These are phyloP conservation scores for Peronosclerospora sorghi DNA, from an alignment of 352 stramenopile species.

Conservation along the genomic window DNA sequence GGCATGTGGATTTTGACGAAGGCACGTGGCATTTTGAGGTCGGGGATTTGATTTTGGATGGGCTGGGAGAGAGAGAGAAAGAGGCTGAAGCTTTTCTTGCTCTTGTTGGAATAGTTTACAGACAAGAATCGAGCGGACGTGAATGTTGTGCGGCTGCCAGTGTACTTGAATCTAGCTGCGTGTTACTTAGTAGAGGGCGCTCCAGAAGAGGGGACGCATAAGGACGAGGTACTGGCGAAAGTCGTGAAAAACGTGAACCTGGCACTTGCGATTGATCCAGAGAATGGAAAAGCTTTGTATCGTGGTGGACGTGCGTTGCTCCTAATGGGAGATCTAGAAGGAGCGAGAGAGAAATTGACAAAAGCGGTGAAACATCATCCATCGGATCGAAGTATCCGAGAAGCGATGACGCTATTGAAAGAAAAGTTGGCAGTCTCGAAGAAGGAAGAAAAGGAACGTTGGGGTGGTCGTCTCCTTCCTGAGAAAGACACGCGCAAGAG, in stretches of 20 bases:
- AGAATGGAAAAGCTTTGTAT: constrained; percentile 81
- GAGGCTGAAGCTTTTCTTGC: background rate
- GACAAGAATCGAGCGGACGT: constrained; percentile 59
- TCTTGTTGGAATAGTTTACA: constrained; percentile 34
- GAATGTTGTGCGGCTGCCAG: constrained; percentile 57
- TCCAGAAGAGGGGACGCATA: constrained; percentile 21
- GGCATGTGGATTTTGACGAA: constrained; percentile 79
- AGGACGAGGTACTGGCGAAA: constrained; percentile 29
- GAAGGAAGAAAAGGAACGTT: constrained; percentile 56
- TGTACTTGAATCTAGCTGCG: constrained; percentile 75
- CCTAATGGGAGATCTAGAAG: constrained; percentile 41
- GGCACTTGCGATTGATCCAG: constrained; percentile 57
- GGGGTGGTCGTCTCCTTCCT: constrained; percentile 45
- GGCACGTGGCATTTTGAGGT: constrained; percentile 81
- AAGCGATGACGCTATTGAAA: constrained; percentile 40
- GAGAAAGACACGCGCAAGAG: constrained; percentile 13
- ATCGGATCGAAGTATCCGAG: constrained; percentile 59
- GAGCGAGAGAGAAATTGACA: constrained; percentile 50
- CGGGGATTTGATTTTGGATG: background rate
- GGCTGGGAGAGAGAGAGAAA: background rate
- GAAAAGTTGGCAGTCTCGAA: constrained; percentile 39
- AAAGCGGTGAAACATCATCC: constrained; percentile 47
- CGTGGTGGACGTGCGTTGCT: constrained; percentile 54
- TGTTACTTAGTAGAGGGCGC: constrained; percentile 44
- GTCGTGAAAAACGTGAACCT: constrained; percentile 54